Evolutionary conservation across 208 protist genomes (phyloP).

Genomic region (Spironucleus salmonicida): DNA sequence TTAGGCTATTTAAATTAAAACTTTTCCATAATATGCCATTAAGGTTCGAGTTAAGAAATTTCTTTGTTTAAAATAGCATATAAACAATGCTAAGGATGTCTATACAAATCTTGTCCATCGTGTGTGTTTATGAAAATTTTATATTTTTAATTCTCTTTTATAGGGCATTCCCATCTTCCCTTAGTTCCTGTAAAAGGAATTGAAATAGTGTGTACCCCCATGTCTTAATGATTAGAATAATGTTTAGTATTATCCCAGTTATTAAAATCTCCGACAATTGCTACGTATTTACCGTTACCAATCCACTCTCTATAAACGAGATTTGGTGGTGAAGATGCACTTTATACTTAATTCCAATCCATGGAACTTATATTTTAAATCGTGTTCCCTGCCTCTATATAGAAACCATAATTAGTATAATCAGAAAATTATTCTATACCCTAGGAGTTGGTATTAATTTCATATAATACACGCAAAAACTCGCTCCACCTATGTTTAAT

Average conservation of each 20-base stretch:
- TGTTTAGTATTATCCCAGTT: slow-evolving; percentile 48
- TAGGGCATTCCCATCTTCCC: slow-evolving; percentile 37
- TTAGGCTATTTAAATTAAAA: slow-evolving; percentile 43
- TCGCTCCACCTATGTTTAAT: background rate
- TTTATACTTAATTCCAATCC: background rate
- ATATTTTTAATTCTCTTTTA: slow-evolving; percentile 40
- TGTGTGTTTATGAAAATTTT: slow-evolving; percentile 13
- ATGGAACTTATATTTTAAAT: background rate
- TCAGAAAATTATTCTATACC: slow-evolving; percentile 2
- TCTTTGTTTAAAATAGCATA: background rate
- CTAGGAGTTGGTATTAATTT: background rate
- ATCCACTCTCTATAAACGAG: slow-evolving; percentile 54
- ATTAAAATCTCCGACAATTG: slow-evolving; percentile 57
- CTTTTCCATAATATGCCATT: slow-evolving; percentile 23
- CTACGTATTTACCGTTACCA: slow-evolving; percentile 37
- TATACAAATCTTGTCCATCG: background rate
- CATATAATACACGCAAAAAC: background rate
- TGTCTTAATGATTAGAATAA: slow-evolving; percentile 42
- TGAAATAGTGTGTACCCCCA: slow-evolving; percentile 47
- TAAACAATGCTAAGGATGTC: slow-evolving; percentile 23
- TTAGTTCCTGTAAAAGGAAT: slow-evolving; percentile 41
- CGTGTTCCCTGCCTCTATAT: background rate
- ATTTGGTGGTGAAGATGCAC: background rate
- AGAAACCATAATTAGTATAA: slow-evolving; percentile 10
- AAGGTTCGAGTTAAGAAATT: background rate